Evolutionary conservation across 768 basidiomycete genomes (phyloP).

Genomic region (Hygrocybe coccinea): DNA sequence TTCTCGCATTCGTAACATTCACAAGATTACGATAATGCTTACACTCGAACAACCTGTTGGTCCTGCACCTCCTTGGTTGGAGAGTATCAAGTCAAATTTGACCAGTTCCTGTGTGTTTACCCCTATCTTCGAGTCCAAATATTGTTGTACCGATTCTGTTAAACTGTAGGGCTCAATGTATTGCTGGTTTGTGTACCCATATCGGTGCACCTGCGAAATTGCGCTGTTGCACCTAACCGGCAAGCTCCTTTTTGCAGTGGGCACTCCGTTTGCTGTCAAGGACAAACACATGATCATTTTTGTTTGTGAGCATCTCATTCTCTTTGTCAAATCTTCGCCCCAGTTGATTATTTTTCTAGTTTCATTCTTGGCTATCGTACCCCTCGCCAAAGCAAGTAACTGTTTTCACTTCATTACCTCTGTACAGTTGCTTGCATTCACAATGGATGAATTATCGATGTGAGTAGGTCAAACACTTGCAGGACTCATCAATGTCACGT

Average conservation of each 20-base stretch:
- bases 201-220: conserved; percentile 40
- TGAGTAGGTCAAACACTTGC: conserved; percentile 81
- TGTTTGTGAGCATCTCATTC: conserved; percentile 49
- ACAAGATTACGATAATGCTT: conserved; percentile 26
- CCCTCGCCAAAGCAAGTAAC: conserved; percentile 63
- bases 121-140: neutral
- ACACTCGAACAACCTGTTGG: conserved; percentile 39
- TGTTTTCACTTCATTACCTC: neutral
- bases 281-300: conserved; percentile 61
- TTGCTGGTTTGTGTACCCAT: conserved; percentile 67
- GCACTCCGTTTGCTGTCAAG: conserved; percentile 51
- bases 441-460: conserved; percentile 79
- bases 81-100: conserved; percentile 52
- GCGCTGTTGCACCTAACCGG: conserved; percentile 1
- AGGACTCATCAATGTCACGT: conserved; percentile 79
- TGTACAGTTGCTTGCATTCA: conserved; percentile 67
- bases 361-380: conserved; percentile 78
- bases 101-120: conserved; percentile 50
- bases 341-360: conserved; percentile 35
- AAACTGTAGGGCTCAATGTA: conserved; percentile 55
- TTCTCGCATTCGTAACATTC: neutral
- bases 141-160: neutral
- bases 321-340: neutral
- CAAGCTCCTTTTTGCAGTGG: conserved; percentile 47
- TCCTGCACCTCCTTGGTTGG: conserved; percentile 38